These are phyloP conservation scores for Monosiga brevicollis DNA, from an alignment of 78 protist species.

Conservation along the genomic window DNA sequence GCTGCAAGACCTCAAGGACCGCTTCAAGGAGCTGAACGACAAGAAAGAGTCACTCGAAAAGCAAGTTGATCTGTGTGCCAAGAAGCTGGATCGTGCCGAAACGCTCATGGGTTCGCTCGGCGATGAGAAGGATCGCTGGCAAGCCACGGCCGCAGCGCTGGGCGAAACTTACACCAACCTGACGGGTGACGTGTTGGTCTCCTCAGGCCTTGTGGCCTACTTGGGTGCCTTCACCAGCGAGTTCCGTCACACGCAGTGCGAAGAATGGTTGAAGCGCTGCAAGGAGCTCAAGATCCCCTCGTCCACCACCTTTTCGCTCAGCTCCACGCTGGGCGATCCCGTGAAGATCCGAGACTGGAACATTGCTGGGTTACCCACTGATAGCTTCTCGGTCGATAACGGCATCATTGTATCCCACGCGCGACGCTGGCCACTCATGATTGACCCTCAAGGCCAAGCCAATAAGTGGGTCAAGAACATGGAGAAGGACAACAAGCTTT, in stretches of 20 bases:
- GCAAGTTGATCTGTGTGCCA: constrained; percentile 21
- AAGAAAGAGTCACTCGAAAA: constrained; percentile 31
- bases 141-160: constrained; percentile 12
- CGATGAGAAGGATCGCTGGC: constrained; percentile 54
- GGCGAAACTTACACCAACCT: neutral
- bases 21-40: neutral
- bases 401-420: constrained; percentile 51
- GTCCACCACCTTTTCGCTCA: neutral
- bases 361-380: constrained; percentile 61
- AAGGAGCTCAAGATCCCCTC: neutral
- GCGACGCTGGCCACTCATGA: constrained; percentile 72
- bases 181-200: constrained; percentile 58
- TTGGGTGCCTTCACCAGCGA: constrained; percentile 68
- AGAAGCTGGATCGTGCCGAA: constrained; percentile 60
- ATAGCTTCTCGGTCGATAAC: constrained; percentile 70
- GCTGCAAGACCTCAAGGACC: constrained; percentile 9
- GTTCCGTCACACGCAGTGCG: neutral
- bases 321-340: constrained; percentile 35
- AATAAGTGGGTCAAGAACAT: constrained; percentile 62
- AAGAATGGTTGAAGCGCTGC: constrained; percentile 9
- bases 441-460: constrained; percentile 94
- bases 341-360: constrained; percentile 58
- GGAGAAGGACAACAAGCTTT: constrained; percentile 11
- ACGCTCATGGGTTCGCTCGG: constrained; percentile 45
- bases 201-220: constrained; percentile 67